Evolutionary conservation across 495 filamentous ascomycete genomes (phyloP).

Genomic region (Penicillium bialowiezense): DNA sequence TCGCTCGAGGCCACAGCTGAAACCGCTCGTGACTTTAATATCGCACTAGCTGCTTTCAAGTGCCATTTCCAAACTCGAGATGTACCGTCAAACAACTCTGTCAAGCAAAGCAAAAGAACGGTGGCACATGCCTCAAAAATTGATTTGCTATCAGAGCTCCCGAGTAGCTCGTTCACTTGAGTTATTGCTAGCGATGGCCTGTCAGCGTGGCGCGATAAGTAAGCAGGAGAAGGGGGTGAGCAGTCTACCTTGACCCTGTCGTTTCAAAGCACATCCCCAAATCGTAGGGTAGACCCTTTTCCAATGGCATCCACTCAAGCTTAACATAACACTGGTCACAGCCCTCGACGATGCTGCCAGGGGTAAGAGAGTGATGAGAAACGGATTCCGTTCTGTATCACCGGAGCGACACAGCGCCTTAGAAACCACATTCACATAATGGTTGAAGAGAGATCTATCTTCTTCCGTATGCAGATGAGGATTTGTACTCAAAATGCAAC

Average conservation of each 20-base stretch:
- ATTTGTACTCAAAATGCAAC: constrained; percentile 14
- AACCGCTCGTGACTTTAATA: constrained; percentile 21
- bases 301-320: constrained; percentile 30
- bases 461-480: constrained; percentile 22
- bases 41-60: constrained; percentile 26
- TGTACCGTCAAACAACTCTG: constrained; percentile 26
- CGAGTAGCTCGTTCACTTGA: constrained; percentile 20
- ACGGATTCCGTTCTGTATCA: constrained; percentile 26
- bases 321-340: constrained; percentile 26
- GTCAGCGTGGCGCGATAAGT: neutral
- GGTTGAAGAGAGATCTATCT: constrained; percentile 27
- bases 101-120: constrained; percentile 24
- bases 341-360: constrained; percentile 26
- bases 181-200: constrained; percentile 17
- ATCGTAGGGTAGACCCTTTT: constrained; percentile 27
- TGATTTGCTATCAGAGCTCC: constrained; percentile 11
- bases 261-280: constrained; percentile 22
- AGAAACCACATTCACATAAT: constrained; percentile 28
- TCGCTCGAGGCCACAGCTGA: constrained; percentile 15
- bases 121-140: constrained; percentile 25
- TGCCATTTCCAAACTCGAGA: constrained; percentile 32
- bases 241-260: constrained; percentile 23
- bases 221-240: neutral
- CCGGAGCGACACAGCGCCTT: constrained; percentile 24
- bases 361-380: constrained; percentile 23